Evolutionary conservation across 176 grass and related monocot species (phyloP), one percentile per base, ranked within the genome.

Genomic region (Typha latifolia): DNA sequence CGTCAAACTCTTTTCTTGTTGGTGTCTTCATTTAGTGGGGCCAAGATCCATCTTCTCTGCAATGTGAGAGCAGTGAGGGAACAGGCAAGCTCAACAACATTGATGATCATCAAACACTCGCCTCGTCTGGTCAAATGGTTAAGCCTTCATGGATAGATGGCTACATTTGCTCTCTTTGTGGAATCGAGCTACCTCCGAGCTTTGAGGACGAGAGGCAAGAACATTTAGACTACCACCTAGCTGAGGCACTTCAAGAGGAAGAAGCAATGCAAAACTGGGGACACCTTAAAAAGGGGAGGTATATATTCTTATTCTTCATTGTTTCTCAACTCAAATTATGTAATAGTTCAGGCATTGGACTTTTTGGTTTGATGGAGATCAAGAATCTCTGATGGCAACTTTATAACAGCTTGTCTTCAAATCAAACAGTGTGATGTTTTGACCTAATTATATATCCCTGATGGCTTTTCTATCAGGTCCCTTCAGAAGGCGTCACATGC

Each of bases 191-290:
- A 31, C 93, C 88, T 66, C 66, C 57, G 18, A 80, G 80, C 5
- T 96, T 96, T 59, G 79, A 86, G 62, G 80, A 89, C 66, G 93
- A 96, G 70, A 91, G 93, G 48, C 80, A 77, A 76, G 88, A 96
- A 69, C 93, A 96, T 86, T 75, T 80, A 9, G 88, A 91, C 65
- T 89, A 78, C 32, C 93, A 97, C 76, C 80, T 97, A 34, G 88
- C 93, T 48, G 72, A 92, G 77, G 77, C 61, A 48, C 71, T 96
- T 69, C 87, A 96, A 47, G 56, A 91, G 81, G 79, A 93, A 80
- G 91, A 96, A 63, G 65, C 61, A 7, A 70, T 12, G 37, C 69
- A 71, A 20, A 43, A 32, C 21, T 52, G 51, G 67, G 32, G 47
- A 32, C 59, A 22, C 73, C 10, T 70, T 31, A 47, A 22, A 16